Evolutionary conservation across 345 rosid genomes (phyloP).

Genomic region (Nasturtium officinale): DNA sequence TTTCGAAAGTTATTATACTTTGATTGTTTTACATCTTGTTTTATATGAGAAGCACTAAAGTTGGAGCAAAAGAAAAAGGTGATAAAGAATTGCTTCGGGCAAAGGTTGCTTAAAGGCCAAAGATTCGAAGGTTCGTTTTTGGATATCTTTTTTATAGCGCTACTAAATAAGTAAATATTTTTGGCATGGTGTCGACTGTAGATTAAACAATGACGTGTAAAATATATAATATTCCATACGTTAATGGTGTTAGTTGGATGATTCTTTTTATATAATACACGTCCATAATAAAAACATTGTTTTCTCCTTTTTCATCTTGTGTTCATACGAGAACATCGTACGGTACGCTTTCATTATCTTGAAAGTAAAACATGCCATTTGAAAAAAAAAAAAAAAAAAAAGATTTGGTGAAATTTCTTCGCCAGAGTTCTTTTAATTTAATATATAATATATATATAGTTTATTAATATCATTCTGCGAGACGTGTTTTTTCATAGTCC

Average conservation of each 20-base stretch:
- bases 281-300: background rate
- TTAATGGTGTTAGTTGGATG: slow-evolving; percentile 19
- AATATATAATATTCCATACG: slow-evolving; percentile 23
- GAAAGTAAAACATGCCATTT: background rate
- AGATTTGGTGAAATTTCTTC: no score
- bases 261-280: slow-evolving; percentile 22
- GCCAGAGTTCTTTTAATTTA: no score
- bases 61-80: slow-evolving; percentile 27
- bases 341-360: background rate
- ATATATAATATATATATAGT: no score
- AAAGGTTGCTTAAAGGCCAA: slow-evolving; percentile 90
- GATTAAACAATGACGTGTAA: slow-evolving; percentile 27
- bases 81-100: slow-evolving; percentile 67
- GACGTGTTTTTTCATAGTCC: no score
- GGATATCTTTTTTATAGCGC: background rate
- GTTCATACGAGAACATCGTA: slow-evolving; percentile 16
- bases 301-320: slow-evolving; percentile 4
- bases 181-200: slow-evolving; percentile 31
- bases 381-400: no score
- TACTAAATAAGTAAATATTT: slow-evolving; percentile 34
- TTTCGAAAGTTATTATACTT: slow-evolving; percentile 22
- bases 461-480: no score
- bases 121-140: slow-evolving; percentile 57
- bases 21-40: slow-evolving; percentile 2
- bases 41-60: slow-evolving; percentile 14